Evolutionary conservation across 2,329 filamentous ascomycete genomes (phyloP), one percentile per base, ranked within the genome.

Genomic region (Leptographium galeiforme): DNA sequence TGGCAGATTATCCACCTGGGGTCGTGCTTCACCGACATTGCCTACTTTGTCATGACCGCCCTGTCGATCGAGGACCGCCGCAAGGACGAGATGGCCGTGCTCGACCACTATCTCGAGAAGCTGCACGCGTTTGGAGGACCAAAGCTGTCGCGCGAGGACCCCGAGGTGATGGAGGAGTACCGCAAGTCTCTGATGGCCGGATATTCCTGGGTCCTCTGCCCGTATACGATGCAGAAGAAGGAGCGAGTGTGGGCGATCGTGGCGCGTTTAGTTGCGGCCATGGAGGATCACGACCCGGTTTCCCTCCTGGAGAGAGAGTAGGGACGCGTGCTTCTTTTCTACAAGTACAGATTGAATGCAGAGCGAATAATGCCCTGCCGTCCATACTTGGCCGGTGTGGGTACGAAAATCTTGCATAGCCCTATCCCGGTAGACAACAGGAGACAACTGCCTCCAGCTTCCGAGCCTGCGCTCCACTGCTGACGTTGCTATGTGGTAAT

Each of bases 1-100:
- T 69, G 64, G 63, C 66, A 68, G 56, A 61, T 62, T 49, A 62
- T 67, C n/a, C 63, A 67, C 56, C 62, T 66, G 52, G 64, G 66
- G 25, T 65, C 48, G 12, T 40, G 34, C 36, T 49, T 49, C 48
- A 39, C 36, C 2, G 48, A 49, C 51, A 55, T 69, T 18, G 58
- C 63, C 0, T 70, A 68, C 56, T 68, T 64, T 54, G 54, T 68
- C 38, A 61, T 55, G 8, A 62, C 64, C 39, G 63, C 65, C 12
- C 57, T 69, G n/a, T 60, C 57, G 32, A 49, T 66, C 41, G 63
- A 65, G 55, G 65, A 68, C 51, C 61, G 66, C 47, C 59, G 66
- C n/a, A 55, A 57, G 30, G 60, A 66, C 51, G 66, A 70, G 57
- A 60, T 60, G 56, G 57, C 62, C 8, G 57, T 68, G 30, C 47